phyloP scores from a whole-genome alignment of 192 early-diverging fungal genomes.

The Umbelopsis vinacea region DNA sequence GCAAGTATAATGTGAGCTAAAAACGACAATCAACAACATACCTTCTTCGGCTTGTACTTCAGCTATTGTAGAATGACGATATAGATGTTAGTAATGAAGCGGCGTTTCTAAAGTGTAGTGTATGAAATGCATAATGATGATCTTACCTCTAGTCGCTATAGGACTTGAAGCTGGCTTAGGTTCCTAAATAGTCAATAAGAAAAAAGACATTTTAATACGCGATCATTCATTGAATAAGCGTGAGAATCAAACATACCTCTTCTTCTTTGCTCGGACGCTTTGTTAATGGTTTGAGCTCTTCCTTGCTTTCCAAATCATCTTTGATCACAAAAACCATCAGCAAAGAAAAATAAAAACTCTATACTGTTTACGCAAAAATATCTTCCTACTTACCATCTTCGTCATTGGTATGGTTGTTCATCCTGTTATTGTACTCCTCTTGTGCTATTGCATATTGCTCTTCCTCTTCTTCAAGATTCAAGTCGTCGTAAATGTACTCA shows the following conservation, averaged over 20 bases:
- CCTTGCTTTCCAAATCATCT: constrained; percentile 14
- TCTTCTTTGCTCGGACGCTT: constrained; percentile 45
- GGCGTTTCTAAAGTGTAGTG: too few relatives aligned
- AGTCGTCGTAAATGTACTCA: constrained; percentile 90
- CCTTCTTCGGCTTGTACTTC: background rate
- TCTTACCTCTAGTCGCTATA: background rate
- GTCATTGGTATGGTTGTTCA: constrained; percentile 31
- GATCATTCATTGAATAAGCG: background rate
- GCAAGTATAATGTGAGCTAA: background rate
- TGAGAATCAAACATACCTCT: constrained; percentile 22
- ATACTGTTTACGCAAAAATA: too few relatives aligned
- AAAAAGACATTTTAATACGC: background rate
- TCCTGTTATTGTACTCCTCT: constrained; percentile 53
- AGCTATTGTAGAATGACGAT: background rate
- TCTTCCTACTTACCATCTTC: constrained; percentile 29
- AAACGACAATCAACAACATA: background rate
- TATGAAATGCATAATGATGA: background rate
- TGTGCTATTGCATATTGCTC: constrained; percentile 73
- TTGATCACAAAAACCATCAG: background rate
- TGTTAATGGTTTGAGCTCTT: constrained; percentile 32
- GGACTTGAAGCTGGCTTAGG: background rate
- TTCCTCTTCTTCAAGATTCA: constrained; percentile 92
- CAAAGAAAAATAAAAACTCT: background rate
- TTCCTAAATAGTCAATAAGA: background rate
- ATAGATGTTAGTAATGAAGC: background rate